Conservation (phyloP, 2,329 filamentous ascomycete species). For the Xylariales sp. region DNA sequence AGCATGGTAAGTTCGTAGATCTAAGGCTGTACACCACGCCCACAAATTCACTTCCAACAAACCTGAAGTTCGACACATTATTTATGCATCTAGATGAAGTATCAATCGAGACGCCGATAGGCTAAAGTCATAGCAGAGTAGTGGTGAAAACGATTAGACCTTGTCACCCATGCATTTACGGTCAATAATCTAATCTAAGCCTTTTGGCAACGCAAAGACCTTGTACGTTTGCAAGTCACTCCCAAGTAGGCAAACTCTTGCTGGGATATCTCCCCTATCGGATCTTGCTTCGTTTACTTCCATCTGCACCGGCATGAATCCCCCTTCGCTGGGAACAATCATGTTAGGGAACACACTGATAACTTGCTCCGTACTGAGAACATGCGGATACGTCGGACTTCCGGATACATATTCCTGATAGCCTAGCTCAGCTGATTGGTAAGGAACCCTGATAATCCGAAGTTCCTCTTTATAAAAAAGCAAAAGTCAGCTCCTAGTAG, state of each 20-base stretch:
- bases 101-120: too few species aligned
- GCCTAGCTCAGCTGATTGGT: constrained; percentile 28
- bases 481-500: background rate
- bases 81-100: too few species aligned
- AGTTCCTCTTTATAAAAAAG: constrained; percentile 13
- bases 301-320: constrained; percentile 43
- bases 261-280: constrained; percentile 41
- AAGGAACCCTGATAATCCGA: constrained; percentile 29
- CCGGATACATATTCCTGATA: constrained; percentile 29
- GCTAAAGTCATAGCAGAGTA: too few species aligned
- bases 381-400: constrained; percentile 13
- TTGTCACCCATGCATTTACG: too few species aligned
- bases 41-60: too few species aligned
- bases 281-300: constrained; percentile 42
- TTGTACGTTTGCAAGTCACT: constrained; percentile 42
- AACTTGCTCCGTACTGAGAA: constrained; percentile 24
- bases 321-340: constrained; percentile 19
- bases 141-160: too few species aligned
- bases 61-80: too few species aligned
- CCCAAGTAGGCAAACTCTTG: constrained; percentile 46
- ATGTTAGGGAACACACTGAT: constrained; percentile 21
- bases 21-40: too few species aligned
- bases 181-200: too few species aligned
- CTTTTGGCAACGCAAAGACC: constrained; percentile 39
- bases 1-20: too few species aligned